These are phyloP conservation scores for Didymosphaeria variabile DNA, from an alignment of 2,329 filamentous ascomycete species.

Conservation along the genomic window DNA sequence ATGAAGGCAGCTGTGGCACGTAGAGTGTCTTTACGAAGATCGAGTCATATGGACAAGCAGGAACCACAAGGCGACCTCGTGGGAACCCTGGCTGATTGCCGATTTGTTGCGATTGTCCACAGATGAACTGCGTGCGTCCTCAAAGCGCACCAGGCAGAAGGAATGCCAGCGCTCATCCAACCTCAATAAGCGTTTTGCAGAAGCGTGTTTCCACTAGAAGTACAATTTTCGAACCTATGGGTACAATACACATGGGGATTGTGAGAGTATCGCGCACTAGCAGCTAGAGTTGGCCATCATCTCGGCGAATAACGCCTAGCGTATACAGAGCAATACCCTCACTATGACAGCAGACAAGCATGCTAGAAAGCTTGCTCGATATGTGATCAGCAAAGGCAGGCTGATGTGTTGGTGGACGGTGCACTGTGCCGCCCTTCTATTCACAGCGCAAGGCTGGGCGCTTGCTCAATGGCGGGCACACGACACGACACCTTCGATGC, in stretches of 20 bases:
- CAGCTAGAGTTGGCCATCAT: neutral
- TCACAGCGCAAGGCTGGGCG: neutral
- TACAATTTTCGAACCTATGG: neutral
- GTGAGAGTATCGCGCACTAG: neutral
- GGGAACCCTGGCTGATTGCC: conserved; percentile 24
- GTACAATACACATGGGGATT: neutral
- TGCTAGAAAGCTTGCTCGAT: neutral
- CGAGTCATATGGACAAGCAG: conserved; percentile 28
- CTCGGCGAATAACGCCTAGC: neutral
- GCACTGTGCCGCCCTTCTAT: neutral
- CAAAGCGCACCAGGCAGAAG: neutral
- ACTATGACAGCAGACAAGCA: neutral
- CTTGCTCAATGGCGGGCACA: neutral
- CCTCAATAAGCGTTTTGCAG: conserved; percentile 4
- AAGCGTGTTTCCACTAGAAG: neutral
- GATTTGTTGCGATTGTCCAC: conserved; percentile 13
- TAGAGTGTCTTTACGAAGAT: conserved; percentile 29
- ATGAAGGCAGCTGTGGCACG: conserved; percentile 29
- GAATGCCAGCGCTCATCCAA: neutral
- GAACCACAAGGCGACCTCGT: conserved; percentile 18
- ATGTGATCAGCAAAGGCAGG: neutral
- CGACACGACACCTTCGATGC: neutral
- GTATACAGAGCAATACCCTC: neutral
- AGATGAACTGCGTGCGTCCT: conserved; percentile 9
- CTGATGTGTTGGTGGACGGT: neutral